Percentiles rank a stretch among this genome's conserved stretches.
Evolutionary conservation across 1,284 basidiomycete genomes (phyloP).

Genomic region (Heliocybe sulcata): DNA sequence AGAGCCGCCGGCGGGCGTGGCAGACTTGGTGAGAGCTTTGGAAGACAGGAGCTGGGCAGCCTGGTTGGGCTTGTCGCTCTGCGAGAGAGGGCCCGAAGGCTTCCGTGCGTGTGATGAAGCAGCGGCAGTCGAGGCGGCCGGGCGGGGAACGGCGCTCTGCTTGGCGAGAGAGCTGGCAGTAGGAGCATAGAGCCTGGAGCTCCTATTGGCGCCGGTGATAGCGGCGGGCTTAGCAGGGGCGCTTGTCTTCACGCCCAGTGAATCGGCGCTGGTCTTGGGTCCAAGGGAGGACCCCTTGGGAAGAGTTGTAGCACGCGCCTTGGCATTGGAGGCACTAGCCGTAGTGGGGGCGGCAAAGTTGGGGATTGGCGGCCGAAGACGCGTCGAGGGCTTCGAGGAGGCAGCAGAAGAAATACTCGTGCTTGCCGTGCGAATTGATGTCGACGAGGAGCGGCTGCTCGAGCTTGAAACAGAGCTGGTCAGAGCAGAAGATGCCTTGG

Average conservation of each 20-base stretch:
- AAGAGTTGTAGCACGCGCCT: slow-evolving; percentile 2
- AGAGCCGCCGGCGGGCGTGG: slow-evolving; percentile 23
- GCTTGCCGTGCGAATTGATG: background rate
- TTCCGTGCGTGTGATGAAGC: slow-evolving; percentile 12
- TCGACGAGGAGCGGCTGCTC: background rate
- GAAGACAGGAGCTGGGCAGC: background rate
- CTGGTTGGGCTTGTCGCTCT: background rate
- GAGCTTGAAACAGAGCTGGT: background rate
- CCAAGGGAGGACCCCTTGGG: no score
- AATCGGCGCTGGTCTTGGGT: slow-evolving; percentile 23
- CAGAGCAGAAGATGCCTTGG: no score
- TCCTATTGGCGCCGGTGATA: slow-evolving; percentile 15
- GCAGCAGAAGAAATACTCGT: background rate
- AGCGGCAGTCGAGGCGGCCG: slow-evolving; percentile 8
- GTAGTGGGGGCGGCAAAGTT: slow-evolving; percentile 3
- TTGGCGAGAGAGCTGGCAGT: slow-evolving; percentile 75
- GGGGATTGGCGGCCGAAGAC: slow-evolving; percentile 1
- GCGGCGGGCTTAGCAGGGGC: slow-evolving; percentile 26
- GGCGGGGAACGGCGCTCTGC: slow-evolving; percentile 19
- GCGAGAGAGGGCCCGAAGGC: background rate
- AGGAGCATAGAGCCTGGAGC: slow-evolving; percentile 61
- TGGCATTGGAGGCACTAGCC: slow-evolving; percentile 14
- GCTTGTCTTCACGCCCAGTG: slow-evolving; percentile 25
- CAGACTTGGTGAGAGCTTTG: slow-evolving; percentile 49
- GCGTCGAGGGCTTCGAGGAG: background rate